Evolutionary conservation across 371 early-diverging fungal genomes (phyloP), one percentile per base, ranked within the genome.

Genomic region (Rhizopus sp.): DNA sequence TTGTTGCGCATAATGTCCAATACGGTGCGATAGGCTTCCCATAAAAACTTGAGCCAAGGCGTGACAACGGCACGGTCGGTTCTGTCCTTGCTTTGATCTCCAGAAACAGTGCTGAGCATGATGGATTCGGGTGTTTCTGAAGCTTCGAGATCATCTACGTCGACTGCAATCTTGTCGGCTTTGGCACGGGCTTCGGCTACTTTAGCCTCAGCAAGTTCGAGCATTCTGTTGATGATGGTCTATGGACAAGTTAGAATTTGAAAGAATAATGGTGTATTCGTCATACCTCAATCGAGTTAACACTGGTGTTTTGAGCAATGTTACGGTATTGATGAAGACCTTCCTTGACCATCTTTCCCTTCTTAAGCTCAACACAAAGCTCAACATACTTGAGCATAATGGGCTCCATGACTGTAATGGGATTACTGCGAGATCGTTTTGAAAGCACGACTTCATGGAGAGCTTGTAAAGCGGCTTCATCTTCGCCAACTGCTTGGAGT

Each of bases 21-120:
- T 33, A 94, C 90, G 56, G 94, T 96, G 57, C 99, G 87, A 81
- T 97, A 98, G 15, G 92, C 91, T 79, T 99, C 99, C 99, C 99
- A 99, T 68, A 97, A 84, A 70, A 99, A 96, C 77, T 93, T 93
- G 61, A 99, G 84, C 95, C 97, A 96, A 38, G 99, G 98, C 10
- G 97, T 97, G 49, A 98, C 96, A 34, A 97, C 91, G 55, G 93
- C 94, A 57, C 98, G 91, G 71, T 97, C 96, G 12, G 96, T 94
- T 48, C 97, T 85, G 73, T 98, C 98, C 76, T 94, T 95, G 77
- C 72, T 87, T 72, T 93, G 95, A 59, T 96, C 97, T 39, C 92
- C 92, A 56, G 92, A 93, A 50, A 99, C 95, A 59, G 96, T 92
- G 75, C 93, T 90, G 60, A 96, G 77, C 64, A 97, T 88, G 61